Evolutionary conservation across 768 basidiomycete species (phyloP).

Genomic region (Mycena galericulata): DNA sequence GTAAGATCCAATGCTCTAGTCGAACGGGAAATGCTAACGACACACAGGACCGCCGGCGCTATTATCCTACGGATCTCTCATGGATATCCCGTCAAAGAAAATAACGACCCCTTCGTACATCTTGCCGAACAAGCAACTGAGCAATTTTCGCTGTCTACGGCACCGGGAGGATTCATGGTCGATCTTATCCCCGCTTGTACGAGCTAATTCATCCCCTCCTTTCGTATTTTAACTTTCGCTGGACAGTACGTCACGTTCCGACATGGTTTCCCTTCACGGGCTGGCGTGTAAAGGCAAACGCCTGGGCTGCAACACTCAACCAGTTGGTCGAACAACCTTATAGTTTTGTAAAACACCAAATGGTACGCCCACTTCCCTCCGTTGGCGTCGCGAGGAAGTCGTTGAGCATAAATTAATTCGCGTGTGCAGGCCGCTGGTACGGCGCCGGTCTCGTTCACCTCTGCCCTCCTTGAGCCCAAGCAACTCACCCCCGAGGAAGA

Average conservation of each 20-base stretch:
- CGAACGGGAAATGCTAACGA: constrained; percentile 12
- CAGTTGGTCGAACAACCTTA: constrained; percentile 70
- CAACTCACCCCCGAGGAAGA: constrained; percentile 66
- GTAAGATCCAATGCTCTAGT: constrained; percentile 45
- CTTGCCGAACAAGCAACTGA: constrained; percentile 66
- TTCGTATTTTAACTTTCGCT: constrained; percentile 11
- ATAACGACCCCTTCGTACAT: constrained; percentile 62
- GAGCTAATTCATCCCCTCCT: constrained; percentile 23
- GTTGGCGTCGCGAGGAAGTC: constrained; percentile 28
- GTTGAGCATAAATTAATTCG: constrained; percentile 14
- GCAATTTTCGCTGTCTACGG: constrained; percentile 65
- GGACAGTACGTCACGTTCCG: constrained; percentile 68
- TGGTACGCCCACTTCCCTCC: constrained; percentile 51
- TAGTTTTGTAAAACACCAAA: constrained; percentile 70
- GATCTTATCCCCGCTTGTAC: constrained; percentile 63
- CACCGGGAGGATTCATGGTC: constrained; percentile 64
- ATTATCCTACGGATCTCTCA: constrained; percentile 65
- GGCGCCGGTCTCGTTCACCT: constrained; percentile 68
- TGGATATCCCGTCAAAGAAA: constrained; percentile 65
- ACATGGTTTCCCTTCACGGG: constrained; percentile 73
- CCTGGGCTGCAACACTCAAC: constrained; percentile 64
- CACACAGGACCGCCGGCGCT: constrained; percentile 62
- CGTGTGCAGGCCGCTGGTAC: constrained; percentile 65
- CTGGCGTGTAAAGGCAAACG: constrained; percentile 65
- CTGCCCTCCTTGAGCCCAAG: constrained; percentile 65